A percentile compares a stretch with the other conserved stretches of the same genome.
phyloP scores from a whole-genome alignment of 2,329 filamentous ascomycete species.

The Fonsecaea multimorphosa region DNA sequence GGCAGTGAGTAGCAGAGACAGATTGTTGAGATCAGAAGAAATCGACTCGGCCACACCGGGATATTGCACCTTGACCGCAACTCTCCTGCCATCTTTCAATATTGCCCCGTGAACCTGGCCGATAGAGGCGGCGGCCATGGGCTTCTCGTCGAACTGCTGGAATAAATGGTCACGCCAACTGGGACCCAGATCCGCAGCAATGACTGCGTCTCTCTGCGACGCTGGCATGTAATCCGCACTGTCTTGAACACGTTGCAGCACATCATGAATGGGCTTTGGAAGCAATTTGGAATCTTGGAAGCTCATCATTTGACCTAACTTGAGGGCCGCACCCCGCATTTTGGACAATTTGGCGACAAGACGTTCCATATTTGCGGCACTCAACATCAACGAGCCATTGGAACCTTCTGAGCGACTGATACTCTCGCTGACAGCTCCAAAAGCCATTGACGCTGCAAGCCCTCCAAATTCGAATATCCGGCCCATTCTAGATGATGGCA shows the following conservation, averaged over 20 bases:
- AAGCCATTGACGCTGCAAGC: slow-evolving; percentile 91
- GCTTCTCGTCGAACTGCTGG: slow-evolving; percentile 82
- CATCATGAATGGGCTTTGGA: slow-evolving; percentile 82
- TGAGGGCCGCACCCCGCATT: slow-evolving; percentile 96
- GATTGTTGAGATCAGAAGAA: slow-evolving; percentile 92
- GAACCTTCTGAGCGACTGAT: slow-evolving; percentile 79
- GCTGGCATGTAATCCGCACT: slow-evolving; percentile 97
- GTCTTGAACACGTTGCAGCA: slow-evolving; percentile 93
- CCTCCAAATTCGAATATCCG: slow-evolving; percentile 95
- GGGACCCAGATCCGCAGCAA: slow-evolving; percentile 76
- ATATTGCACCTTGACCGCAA: slow-evolving; percentile 97
- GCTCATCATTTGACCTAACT: slow-evolving; percentile 97
- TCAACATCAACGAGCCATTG: slow-evolving; percentile 82
- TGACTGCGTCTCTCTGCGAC: slow-evolving; percentile 86
- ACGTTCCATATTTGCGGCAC: slow-evolving; percentile 87
- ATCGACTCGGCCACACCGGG: slow-evolving; percentile 95
- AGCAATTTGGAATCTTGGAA: slow-evolving; percentile 98
- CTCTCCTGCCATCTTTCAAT: slow-evolving; percentile 73
- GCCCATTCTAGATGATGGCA: slow-evolving; percentile 85
- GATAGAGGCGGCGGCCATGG: slow-evolving; percentile 94
- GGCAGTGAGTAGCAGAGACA: slow-evolving; percentile 87
- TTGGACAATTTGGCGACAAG: slow-evolving; percentile 90
- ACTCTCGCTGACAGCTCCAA: slow-evolving; percentile 85
- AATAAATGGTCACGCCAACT: slow-evolving; percentile 87
- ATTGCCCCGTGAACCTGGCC: slow-evolving; percentile 91